Percentiles rank a stretch among this genome's conserved stretches.
phyloP scores from a whole-genome alignment of 108 stramenopile genomes.

The Conticribra guillardii region DNA sequence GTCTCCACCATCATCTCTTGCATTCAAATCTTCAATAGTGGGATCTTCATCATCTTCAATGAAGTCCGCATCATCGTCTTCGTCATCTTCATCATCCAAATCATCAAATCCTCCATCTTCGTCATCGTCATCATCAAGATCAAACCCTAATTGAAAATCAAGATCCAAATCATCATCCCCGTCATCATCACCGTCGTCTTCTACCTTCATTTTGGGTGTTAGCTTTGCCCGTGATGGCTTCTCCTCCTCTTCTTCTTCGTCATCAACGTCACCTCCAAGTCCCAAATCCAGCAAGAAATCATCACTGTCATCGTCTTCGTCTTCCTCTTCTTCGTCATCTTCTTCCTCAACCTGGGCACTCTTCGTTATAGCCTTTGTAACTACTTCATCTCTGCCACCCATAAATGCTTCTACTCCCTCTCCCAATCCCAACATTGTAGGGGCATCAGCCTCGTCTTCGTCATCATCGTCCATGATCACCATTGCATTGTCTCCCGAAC shows the following conservation, averaged over 20 bases:
- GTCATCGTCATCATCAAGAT: slow-evolving; percentile 42
- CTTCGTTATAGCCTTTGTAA: slow-evolving; percentile 16
- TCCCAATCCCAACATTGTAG: slow-evolving; percentile 70
- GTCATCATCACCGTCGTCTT: slow-evolving; percentile 9
- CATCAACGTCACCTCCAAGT: slow-evolving; percentile 71
- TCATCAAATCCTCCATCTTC: slow-evolving; percentile 12
- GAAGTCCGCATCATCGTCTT: slow-evolving; percentile 30
- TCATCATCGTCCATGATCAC: slow-evolving; percentile 85
- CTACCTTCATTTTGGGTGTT: slow-evolving; percentile 15
- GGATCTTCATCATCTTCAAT: slow-evolving; percentile 31
- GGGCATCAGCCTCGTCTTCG: slow-evolving; percentile 63
- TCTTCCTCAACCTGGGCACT: slow-evolving; percentile 49
- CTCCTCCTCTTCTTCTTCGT: slow-evolving; percentile 31
- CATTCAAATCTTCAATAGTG: slow-evolving; percentile 49
- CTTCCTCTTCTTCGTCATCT: slow-evolving; percentile 24
- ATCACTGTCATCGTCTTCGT: slow-evolving; percentile 61
- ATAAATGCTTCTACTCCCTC: slow-evolving; percentile 59
- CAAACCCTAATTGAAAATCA: slow-evolving; percentile 34
- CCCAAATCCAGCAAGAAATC: slow-evolving; percentile 72
- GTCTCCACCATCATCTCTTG: slow-evolving; percentile 38
- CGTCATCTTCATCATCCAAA: slow-evolving; percentile 11
- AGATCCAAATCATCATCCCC: slow-evolving; percentile 35
- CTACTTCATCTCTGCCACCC: slow-evolving; percentile 46
- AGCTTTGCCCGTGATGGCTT: slow-evolving; percentile 4
- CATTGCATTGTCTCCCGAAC: slow-evolving; percentile 42